Base-by-base conservation (phyloP, 2,329 filamentous ascomycete species). In the Ceratocystis harringtonii region DNA sequence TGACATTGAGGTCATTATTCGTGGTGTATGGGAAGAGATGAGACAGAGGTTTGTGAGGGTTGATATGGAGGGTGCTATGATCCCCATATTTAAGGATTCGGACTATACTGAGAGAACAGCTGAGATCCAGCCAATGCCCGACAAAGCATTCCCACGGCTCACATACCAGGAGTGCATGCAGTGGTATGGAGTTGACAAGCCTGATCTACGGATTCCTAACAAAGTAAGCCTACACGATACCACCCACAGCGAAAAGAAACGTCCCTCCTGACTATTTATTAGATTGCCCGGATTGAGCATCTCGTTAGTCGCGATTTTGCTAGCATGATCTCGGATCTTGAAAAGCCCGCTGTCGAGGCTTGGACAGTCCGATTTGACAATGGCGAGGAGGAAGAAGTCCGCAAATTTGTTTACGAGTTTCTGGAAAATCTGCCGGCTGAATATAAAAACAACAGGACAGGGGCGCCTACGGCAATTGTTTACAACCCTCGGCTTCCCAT, bases 111-210 rank as follows among this genome's bases (percentile, higher is more conserved):
- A 45, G 43, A 44, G 52, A 57, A 19, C 50, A 15, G 50, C 60
- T 12, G 50, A 67, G 1, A 41, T 68, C 5, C 41, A 41, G 43
- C 22, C 58, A 17, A 61, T 69, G 41, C n/a, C 78, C 2, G 71
- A 75, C 0, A 71, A 71, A 1, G 73, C 77, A 0, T 89, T 90
- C 69, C 77, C 74, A 5, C 78, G 80, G 25, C 79, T 90, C 70
- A 81, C 83, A 1, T 99, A 97, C 71, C 74, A 87, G 41, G 79
- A 88, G 48, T 88, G 87, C 19, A 97, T 99, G 86, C 77, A 81
- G 1, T 78, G 76, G 2, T 95, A 92, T 71, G 94, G 94, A 10
- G 88, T 85, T 3, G 94, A 99, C 75, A 99, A 99, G 74, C 94
- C 94, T 3, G 94, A 99, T 72, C 76, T 92, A 8, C 84, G 94